Evolutionary conservation across 1,139 yeast genomes (phyloP).

Genomic region (Hanseniaspora gamundiae): DNA sequence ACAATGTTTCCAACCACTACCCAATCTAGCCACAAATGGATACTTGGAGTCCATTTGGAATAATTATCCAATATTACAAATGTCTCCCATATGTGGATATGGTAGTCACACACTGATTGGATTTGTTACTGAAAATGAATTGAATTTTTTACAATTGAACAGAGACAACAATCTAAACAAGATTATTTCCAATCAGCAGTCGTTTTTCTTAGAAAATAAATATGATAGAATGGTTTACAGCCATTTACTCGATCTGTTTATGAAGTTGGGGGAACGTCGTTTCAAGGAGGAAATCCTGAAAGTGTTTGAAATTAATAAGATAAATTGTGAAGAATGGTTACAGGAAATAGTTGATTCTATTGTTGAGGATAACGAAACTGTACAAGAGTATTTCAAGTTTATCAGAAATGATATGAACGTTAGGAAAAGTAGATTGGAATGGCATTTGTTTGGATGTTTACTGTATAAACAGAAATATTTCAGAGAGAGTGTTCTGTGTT

Average conservation of each 20-base stretch:
- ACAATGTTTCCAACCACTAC: constrained; percentile 2
- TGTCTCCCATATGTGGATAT: neutral
- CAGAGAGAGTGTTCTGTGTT: constrained; percentile 73
- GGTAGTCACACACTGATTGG: constrained; percentile 13
- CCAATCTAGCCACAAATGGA: constrained; percentile 1
- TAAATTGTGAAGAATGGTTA: constrained; percentile 91
- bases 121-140: neutral
- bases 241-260: too few species aligned
- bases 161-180: neutral
- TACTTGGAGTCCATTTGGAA: constrained; percentile 6
- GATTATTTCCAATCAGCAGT: neutral
- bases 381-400: constrained; percentile 79
- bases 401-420: constrained; percentile 57
- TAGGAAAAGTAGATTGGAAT: constrained; percentile 74
- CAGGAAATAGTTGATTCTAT: constrained; percentile 78
- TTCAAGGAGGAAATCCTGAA: too few species aligned
- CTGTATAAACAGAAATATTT: constrained; percentile 69
- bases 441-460: constrained; percentile 83
- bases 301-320: too few species aligned
- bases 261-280: too few species aligned
- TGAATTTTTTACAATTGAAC: neutral
- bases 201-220: constrained; percentile 34
- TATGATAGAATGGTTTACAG: too few species aligned
- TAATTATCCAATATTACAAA: neutral
- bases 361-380: constrained; percentile 80